phyloP scores from a whole-genome alignment of 768 basidiomycete genomes.

The Macrolepiota dolichaula region DNA sequence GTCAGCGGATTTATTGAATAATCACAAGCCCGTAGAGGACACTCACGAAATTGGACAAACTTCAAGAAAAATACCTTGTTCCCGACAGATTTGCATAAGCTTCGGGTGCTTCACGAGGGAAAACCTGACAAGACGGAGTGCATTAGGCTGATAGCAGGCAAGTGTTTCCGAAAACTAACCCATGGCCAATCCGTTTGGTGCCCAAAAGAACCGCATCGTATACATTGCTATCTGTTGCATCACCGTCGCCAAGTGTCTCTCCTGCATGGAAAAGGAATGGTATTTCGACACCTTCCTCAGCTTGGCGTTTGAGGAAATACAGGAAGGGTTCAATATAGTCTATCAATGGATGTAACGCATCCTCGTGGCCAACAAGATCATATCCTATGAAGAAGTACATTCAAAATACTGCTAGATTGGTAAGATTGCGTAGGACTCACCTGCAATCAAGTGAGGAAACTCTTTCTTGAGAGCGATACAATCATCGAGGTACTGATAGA shows the following conservation, averaged over 20 bases:
- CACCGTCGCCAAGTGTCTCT: constrained; percentile 79
- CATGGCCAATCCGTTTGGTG: constrained; percentile 83
- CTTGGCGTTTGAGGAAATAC: constrained; percentile 53
- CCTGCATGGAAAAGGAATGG: constrained; percentile 82
- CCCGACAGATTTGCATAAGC: constrained; percentile 63
- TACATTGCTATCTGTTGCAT: constrained; percentile 65
- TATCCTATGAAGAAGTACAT: constrained; percentile 46
- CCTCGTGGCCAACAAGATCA: constrained; percentile 76
- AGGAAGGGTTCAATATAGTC: constrained; percentile 61
- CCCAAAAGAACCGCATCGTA: constrained; percentile 78
- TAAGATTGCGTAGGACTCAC: neutral
- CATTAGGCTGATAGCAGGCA: neutral
- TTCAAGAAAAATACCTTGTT: constrained; percentile 64
- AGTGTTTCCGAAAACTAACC: constrained; percentile 33
- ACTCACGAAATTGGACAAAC: constrained; percentile 48
- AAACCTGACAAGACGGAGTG: constrained; percentile 38
- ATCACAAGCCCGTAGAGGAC: neutral
- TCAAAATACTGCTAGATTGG: neutral
- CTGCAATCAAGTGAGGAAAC: constrained; percentile 53
- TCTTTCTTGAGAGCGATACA: constrained; percentile 70
- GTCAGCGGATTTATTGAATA: neutral
- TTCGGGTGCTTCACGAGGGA: constrained; percentile 77
- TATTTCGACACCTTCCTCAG: constrained; percentile 56
- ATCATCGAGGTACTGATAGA: constrained; percentile 70
- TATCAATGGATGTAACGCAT: constrained; percentile 53